These are phyloP conservation scores for Cubamyces lactineus DNA, from an alignment of 768 basidiomycete genomes.

Conservation along the genomic window DNA sequence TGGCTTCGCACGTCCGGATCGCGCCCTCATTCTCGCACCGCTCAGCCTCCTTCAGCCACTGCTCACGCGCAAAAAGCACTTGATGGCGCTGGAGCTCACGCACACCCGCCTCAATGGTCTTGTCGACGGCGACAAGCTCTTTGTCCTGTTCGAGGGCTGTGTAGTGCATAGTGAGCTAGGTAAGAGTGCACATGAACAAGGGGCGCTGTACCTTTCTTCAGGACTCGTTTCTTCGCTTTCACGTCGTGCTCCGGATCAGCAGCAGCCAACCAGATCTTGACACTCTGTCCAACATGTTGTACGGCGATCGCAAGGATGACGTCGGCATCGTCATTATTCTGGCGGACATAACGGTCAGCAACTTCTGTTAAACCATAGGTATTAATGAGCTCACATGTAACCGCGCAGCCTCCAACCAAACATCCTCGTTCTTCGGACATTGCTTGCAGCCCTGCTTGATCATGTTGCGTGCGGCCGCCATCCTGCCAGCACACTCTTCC, in stretches of 20 bases:
- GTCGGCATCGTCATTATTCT: slow-evolving; percentile 94
- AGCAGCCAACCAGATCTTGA: slow-evolving; percentile 96
- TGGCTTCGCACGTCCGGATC: slow-evolving; percentile 87
- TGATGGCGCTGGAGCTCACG: slow-evolving; percentile 80
- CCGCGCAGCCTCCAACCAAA: slow-evolving; percentile 97
- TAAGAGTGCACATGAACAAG: background rate
- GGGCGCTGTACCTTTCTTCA: slow-evolving; percentile 75
- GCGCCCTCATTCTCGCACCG: slow-evolving; percentile 86
- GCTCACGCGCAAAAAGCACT: slow-evolving; percentile 84
- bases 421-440: slow-evolving; percentile 95
- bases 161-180: background rate
- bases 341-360: background rate
- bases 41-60: slow-evolving; percentile 97
- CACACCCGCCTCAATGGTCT: slow-evolving; percentile 86
- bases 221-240: slow-evolving; percentile 86
- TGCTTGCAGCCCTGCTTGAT: slow-evolving; percentile 94
- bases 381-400: slow-evolving; percentile 76
- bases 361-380: slow-evolving; percentile 3
- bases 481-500: slow-evolving; percentile 95
- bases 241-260: slow-evolving; percentile 86
- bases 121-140: slow-evolving; percentile 78
- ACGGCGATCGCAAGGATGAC: slow-evolving; percentile 93
- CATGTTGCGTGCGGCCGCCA: slow-evolving; percentile 92
- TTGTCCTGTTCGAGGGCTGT: slow-evolving; percentile 87
- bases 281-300: slow-evolving; percentile 91